Conservation (phyloP, 129 eudicot species). For the Lactuca saligna region DNA sequence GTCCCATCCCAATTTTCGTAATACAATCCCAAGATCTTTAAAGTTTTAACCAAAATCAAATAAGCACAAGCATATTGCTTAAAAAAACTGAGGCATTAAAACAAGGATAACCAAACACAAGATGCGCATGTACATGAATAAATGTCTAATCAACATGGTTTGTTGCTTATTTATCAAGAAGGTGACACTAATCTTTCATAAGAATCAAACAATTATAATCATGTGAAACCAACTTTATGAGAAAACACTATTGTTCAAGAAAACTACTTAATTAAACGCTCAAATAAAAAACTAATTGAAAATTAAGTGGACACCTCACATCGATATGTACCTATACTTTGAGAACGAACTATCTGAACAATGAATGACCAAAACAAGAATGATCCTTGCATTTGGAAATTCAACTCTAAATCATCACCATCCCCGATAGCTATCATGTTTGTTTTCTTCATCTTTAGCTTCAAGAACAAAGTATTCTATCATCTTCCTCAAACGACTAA, state of each 20-base stretch:
- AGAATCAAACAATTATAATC: background rate
- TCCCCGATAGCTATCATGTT: slow-evolving; percentile 87
- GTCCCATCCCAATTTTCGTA: too few species aligned
- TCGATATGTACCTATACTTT: slow-evolving; percentile 21
- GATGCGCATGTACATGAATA: background rate
- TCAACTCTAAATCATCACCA: slow-evolving; percentile 63
- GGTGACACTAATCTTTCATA: background rate
- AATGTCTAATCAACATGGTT: background rate
- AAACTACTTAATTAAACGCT: background rate
- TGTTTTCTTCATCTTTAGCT: slow-evolving; percentile 93
- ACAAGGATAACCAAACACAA: slow-evolving; percentile 3
- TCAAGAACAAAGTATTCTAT: slow-evolving; percentile 76
- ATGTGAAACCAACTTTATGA: background rate
- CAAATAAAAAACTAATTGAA: slow-evolving; percentile 34
- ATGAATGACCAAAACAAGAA: slow-evolving; percentile 31
- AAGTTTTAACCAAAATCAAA: background rate
- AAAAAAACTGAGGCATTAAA: background rate
- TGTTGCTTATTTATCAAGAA: slow-evolving; percentile 1
- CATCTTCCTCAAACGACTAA: slow-evolving; percentile 89
- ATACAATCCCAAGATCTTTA: too few species aligned
- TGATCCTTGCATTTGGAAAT: slow-evolving; percentile 47
- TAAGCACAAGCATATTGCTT: background rate
- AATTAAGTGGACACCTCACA: slow-evolving; percentile 32
- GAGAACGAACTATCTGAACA: background rate
- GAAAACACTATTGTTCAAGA: background rate